These are phyloP conservation scores for Escallonia rubra DNA, from an alignment of 129 eudicot genomes.

Conservation along the genomic window DNA sequence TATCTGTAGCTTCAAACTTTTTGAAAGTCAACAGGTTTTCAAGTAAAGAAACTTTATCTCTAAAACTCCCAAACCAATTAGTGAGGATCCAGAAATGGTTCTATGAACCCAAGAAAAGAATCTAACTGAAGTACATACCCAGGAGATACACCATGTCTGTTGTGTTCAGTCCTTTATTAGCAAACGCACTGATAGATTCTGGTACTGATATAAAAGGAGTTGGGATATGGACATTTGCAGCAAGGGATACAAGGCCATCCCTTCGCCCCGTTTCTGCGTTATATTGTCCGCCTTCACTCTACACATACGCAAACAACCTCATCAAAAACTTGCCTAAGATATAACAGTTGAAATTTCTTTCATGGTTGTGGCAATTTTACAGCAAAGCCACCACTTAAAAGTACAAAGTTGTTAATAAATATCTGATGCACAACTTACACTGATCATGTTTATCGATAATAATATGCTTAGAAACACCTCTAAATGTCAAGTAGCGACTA, in stretches of 20 bases:
- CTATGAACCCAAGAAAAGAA: neutral
- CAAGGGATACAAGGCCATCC: conserved; percentile 49
- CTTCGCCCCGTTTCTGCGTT: conserved; percentile 55
- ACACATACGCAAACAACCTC: neutral
- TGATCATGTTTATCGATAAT: too few species aligned
- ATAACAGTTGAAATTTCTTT: too few species aligned
- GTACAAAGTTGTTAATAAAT: too few species aligned
- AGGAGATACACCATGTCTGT: conserved; percentile 59
- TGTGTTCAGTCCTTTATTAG: conserved; percentile 26
- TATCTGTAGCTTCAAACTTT: neutral
- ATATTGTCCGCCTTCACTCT: conserved; percentile 59
- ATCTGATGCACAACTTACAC: too few species aligned
- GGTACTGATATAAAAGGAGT: conserved; percentile 41
- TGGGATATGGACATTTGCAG: conserved; percentile 41
- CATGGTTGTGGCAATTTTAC: too few species aligned
- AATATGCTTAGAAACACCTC: too few species aligned
- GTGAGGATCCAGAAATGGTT: neutral
- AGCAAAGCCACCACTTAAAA: too few species aligned
- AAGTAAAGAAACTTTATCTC: neutral
- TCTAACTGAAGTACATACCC: conserved; percentile 19
- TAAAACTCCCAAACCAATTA: neutral
- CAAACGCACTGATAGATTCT: conserved; percentile 30
- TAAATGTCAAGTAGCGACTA: too few species aligned
- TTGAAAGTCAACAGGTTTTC: too few species aligned
- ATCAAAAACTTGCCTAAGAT: too few species aligned